phyloP scores from a whole-genome alignment of 768 basidiomycete species.

The Cyclocybe aegerita region DNA sequence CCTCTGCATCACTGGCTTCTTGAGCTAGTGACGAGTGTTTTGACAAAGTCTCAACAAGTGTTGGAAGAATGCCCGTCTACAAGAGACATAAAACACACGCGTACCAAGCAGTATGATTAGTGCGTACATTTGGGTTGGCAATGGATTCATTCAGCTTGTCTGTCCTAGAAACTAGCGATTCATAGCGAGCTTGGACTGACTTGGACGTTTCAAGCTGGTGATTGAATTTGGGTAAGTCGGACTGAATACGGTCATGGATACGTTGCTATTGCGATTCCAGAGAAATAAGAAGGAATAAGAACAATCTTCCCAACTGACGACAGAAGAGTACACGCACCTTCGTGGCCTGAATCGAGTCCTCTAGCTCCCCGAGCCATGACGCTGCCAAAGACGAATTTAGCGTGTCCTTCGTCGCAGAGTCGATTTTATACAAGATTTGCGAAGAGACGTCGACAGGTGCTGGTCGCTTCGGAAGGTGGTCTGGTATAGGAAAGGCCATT shows the following conservation, averaged over 20 bases:
- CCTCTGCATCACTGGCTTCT: constrained; percentile 54
- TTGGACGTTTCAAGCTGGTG: constrained; percentile 60
- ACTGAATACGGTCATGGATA: constrained; percentile 73
- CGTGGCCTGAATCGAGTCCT: constrained; percentile 66
- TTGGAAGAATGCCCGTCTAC: constrained; percentile 71
- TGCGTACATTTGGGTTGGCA: constrained; percentile 57
- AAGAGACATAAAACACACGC: neutral
- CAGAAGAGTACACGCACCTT: constrained; percentile 48
- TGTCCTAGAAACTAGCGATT: constrained; percentile 50
- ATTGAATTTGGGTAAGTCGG: constrained; percentile 62
- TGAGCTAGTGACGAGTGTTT: constrained; percentile 65
- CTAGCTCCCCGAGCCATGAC: constrained; percentile 73
- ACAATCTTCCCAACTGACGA: neutral
- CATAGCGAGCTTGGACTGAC: constrained; percentile 61
- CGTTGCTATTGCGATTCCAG: constrained; percentile 42
- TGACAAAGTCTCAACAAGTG: constrained; percentile 52
- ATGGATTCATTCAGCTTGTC: constrained; percentile 49
- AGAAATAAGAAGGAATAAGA: neutral
- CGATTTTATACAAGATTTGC: constrained; percentile 66
- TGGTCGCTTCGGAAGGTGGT: constrained; percentile 69
- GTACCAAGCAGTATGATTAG: neutral
- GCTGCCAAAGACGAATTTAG: constrained; percentile 60
- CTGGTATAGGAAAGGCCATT: constrained; percentile 77
- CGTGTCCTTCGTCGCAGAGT: constrained; percentile 55
- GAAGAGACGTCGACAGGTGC: constrained; percentile 67